Evolutionary conservation across 1,284 basidiomycete species (phyloP), one percentile per base, ranked within the genome.

Genomic region (Ceratorhiza oryzae-sativae): DNA sequence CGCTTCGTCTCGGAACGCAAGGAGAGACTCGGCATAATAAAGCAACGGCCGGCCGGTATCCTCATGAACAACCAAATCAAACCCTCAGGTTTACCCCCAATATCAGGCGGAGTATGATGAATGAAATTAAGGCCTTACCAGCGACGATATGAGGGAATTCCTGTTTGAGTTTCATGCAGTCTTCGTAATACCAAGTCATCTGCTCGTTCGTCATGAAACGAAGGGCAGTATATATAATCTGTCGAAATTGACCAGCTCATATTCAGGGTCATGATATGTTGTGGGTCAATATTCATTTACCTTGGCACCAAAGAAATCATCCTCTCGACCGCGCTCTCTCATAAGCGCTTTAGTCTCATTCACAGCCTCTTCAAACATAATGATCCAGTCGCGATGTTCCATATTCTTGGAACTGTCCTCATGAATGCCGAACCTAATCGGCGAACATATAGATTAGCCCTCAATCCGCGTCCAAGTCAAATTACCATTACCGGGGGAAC

Each of bases 21-120:
- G 80, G 15, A 94, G 82, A 15, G 86, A 84, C 39, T 86, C 85
- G 30, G 88, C 78, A 77, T 93, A 93, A 76, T 89, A 82, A 13
- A 83, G 85, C 34, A 93, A 82, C 18, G 91, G 88, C 25, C 82
- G 82, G 13, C 87, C 77, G 1, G 81, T 81, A 76, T 93, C 89
- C 76, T 94, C 91, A 72, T 90, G 84, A 6, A 91, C 92, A 15
- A 93, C 92, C 20, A 93, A 83, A 80, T 94, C 92, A 76, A 93
- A 94, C 1, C 91, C 90, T 90, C 68, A 1, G 23, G 41, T 20
- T n/a, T 13, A 20, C 27, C 25, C 0, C 1, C 10, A 23, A 27
- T 18, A 55, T 39, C n/a, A 36, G 5, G 23, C 3, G 2, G 12
- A 36, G 3, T 2, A 5, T 39, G 18, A 41, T 8, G 23, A 23